These are phyloP conservation scores for Erodium maritimum DNA, from an alignment of 345 rosid genomes.

Conservation along the genomic window DNA sequence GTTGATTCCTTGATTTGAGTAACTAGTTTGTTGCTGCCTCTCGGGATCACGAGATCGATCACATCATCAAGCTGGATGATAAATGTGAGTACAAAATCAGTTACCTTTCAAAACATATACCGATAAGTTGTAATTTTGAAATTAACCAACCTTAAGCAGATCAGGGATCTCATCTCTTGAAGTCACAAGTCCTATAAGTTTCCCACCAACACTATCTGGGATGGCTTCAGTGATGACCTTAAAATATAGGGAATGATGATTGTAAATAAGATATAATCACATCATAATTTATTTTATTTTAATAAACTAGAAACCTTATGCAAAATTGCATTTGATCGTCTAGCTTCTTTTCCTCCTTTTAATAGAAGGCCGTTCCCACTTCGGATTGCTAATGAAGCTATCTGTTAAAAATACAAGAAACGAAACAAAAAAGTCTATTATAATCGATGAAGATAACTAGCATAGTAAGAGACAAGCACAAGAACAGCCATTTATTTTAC, in stretches of 20 bases:
- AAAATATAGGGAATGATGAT: conserved; percentile 9
- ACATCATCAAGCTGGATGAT: conserved; percentile 86
- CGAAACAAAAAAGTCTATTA: neutral
- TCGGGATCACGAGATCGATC: conserved; percentile 96
- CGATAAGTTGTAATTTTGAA: conserved; percentile 13
- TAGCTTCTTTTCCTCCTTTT: conserved; percentile 98
- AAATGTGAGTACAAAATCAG: conserved; percentile 12
- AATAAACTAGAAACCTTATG: conserved; percentile 49
- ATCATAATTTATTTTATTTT: too few species aligned
- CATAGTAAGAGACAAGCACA: neutral
- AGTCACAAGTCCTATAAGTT: conserved; percentile 84
- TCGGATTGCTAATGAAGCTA: conserved; percentile 86
- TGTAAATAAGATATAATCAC: neutral
- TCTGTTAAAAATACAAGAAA: conserved; percentile 36
- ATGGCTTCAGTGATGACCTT: conserved; percentile 89
- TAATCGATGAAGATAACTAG: conserved; percentile 2
- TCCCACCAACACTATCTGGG: conserved; percentile 64
- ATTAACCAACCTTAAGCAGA: conserved; percentile 62
- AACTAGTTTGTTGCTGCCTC: conserved; percentile 96
- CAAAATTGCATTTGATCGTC: conserved; percentile 78
- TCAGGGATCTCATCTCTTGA: conserved; percentile 96
- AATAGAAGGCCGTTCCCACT: conserved; percentile 93
- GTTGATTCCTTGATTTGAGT: conserved; percentile 81
- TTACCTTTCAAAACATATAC: conserved; percentile 9
- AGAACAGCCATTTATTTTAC: conserved; percentile 21